Conservation (phyloP, 306 rosid genomes). For the Quercus aquifolioides region DNA sequence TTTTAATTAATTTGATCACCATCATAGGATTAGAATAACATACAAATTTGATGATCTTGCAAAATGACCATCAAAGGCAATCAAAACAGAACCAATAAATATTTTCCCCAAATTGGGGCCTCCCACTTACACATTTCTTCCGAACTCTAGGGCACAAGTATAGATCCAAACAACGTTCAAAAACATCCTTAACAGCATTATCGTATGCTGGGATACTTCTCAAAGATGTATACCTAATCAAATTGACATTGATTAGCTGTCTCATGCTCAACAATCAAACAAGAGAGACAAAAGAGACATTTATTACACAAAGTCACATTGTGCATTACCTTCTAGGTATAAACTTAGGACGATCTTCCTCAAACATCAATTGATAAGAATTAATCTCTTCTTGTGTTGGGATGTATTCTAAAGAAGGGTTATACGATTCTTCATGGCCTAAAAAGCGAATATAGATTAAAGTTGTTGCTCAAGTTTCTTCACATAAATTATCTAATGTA, state of each 20-base stretch:
- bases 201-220: constrained; percentile 91
- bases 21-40: background rate
- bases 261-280: constrained; percentile 6
- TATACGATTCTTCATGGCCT: constrained; percentile 95
- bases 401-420: constrained; percentile 89
- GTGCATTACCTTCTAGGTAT: constrained; percentile 74
- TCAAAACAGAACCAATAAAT: background rate
- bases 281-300: background rate
- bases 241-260: constrained; percentile 15
- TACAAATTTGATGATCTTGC: background rate
- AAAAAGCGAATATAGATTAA: constrained; percentile 1
- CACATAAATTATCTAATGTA: background rate
- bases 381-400: constrained; percentile 93
- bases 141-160: constrained; percentile 89
- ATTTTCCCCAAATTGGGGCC: background rate
- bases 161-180: constrained; percentile 89
- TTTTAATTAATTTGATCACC: background rate
- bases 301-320: background rate
- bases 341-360: constrained; percentile 91
- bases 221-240: constrained; percentile 64
- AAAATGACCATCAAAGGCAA: background rate
- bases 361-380: constrained; percentile 75
- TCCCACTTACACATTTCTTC: constrained; percentile 77
- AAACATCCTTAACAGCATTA: constrained; percentile 67
- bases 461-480: constrained; percentile 4